Percentiles rank a stretch among this genome's conserved stretches.
Conservation (phyloP, 768 basidiomycete genomes). For the Pleurotus platypus region DNA sequence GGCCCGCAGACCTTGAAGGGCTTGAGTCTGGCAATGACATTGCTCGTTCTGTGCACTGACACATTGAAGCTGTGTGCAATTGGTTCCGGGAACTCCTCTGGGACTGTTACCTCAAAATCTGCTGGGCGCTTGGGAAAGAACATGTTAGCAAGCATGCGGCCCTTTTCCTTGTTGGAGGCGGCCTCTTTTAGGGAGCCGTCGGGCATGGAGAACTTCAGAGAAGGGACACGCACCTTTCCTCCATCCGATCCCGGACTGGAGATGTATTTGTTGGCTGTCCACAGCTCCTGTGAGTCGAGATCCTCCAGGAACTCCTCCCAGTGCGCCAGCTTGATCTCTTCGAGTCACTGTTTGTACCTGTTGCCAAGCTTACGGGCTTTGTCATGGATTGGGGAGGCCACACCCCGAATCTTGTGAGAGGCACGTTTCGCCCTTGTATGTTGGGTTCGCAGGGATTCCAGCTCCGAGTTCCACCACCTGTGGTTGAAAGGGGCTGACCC, state of each 20-base stretch:
- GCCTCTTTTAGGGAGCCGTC: not conserved
- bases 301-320: no score
- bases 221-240: not conserved
- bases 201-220: not conserved
- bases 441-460: no score
- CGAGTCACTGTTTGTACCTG: no score
- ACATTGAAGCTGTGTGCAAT: not conserved
- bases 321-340: no score
- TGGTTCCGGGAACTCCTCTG: not conserved
- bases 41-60: not conserved
- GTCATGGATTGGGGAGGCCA: no score
- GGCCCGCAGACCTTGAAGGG: constrained; percentile 3
- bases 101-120: not conserved
- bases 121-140: not conserved
- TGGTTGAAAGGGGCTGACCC: no score
- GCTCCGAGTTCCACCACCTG: no score
- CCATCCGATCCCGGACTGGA: not conserved
- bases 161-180: not conserved
- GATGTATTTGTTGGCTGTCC: not conserved
- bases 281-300: no score
- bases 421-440: no score
- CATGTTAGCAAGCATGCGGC: not conserved
- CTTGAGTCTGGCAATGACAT: not conserved
- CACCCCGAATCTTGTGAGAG: no score
- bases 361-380: no score